Percentiles rank a stretch among this genome's conserved stretches.
phyloP scores from a whole-genome alignment of 495 filamentous ascomycete genomes.

The Platismatia glauca region DNA sequence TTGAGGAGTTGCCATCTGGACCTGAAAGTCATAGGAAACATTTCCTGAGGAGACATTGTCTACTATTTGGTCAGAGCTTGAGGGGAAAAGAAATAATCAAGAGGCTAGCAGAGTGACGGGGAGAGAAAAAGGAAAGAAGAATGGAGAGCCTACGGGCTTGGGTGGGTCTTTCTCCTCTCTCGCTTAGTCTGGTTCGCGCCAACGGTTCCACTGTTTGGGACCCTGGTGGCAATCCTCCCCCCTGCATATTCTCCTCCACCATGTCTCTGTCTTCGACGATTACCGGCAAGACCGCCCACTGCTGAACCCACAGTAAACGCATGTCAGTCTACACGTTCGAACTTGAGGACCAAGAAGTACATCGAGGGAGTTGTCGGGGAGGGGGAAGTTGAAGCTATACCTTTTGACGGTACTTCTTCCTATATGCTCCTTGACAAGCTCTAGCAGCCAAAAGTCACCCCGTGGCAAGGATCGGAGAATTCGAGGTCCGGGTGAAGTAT shows the following conservation, averaged over 20 bases:
- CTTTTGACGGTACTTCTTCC: conserved; percentile 13
- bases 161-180: conserved; percentile 22
- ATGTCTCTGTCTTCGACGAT: conserved; percentile 34
- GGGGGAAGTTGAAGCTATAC: conserved; percentile 12
- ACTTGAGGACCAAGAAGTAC: neutral
- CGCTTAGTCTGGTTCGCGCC: conserved; percentile 9
- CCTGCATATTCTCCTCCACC: conserved; percentile 26
- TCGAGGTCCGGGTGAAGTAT: conserved; percentile 17
- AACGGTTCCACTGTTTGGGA: conserved; percentile 12
- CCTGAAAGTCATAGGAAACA: conserved; percentile 20
- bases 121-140: neutral
- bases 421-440: conserved; percentile 9
- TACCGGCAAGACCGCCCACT: conserved; percentile 36
- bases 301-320: conserved; percentile 37
- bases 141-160: conserved; percentile 2
- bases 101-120: neutral
- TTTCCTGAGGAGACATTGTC: conserved; percentile 5
- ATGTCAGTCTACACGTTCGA: conserved; percentile 26
- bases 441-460: conserved; percentile 1
- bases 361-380: neutral
- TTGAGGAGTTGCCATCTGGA: conserved; percentile 17
- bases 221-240: conserved; percentile 20
- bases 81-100: neutral
- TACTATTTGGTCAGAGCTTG: conserved; percentile 1
- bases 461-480: conserved; percentile 23